Conservation (phyloP, 148 eudicot genomes). For the Chenopodium album region DNA sequence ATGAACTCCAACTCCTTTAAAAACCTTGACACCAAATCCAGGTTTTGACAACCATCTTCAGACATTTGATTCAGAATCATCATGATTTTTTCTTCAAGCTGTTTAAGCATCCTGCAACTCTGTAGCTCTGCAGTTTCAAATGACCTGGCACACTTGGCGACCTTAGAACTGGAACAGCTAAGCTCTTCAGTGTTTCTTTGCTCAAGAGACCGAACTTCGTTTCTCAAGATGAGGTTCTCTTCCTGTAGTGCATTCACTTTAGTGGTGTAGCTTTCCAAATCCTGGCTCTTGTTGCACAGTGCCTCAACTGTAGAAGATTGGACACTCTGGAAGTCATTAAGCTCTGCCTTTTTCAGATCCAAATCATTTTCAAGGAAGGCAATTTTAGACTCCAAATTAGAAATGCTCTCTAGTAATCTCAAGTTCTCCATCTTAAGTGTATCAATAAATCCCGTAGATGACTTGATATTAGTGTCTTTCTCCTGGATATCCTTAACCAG, state of each 20-base stretch:
- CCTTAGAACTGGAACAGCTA: slow-evolving; percentile 26
- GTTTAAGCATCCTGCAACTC: slow-evolving; percentile 34
- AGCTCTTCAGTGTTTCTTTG: slow-evolving; percentile 30
- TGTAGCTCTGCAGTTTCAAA: slow-evolving; percentile 35
- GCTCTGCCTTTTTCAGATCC: slow-evolving; percentile 29
- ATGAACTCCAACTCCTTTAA: slow-evolving; percentile 48
- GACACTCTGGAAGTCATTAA: slow-evolving; percentile 29
- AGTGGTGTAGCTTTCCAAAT: slow-evolving; percentile 35
- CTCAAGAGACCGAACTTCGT: slow-evolving; percentile 34
- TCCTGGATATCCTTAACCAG: slow-evolving; percentile 41
- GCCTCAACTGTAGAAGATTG: slow-evolving; percentile 35
- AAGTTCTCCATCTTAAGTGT: slow-evolving; percentile 26
- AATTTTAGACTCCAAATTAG: slow-evolving; percentile 31
- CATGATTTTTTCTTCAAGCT: slow-evolving; percentile 32
- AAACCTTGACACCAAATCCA: slow-evolving; percentile 35
- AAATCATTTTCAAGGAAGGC: slow-evolving; percentile 39
- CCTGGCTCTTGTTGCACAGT: slow-evolving; percentile 36
- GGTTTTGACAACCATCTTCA: slow-evolving; percentile 35
- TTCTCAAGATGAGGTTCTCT: slow-evolving; percentile 45
- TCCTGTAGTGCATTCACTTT: slow-evolving; percentile 35
- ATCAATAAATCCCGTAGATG: slow-evolving; percentile 17
- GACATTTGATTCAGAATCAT: slow-evolving; percentile 35
- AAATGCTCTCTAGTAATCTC: slow-evolving; percentile 39
- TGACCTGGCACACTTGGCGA: slow-evolving; percentile 25
- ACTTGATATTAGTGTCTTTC: slow-evolving; percentile 40